Evolutionary conservation across 441 rosid species (phyloP), one percentile per base, ranked within the genome.

Genomic region (Viola pubescens): DNA sequence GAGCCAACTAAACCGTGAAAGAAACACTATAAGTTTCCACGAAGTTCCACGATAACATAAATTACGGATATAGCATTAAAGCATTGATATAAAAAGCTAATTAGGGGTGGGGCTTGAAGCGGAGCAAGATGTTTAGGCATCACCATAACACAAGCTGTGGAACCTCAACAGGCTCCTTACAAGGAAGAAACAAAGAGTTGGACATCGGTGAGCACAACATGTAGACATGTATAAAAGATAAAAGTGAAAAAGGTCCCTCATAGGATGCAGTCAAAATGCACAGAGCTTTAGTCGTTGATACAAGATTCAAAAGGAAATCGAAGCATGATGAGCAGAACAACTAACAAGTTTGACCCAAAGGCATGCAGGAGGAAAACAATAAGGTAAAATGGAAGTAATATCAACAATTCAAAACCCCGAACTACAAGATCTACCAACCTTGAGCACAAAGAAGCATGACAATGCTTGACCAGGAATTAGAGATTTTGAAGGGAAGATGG

Each of bases 391-490:
- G 13, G 39, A 53, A 39, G 9, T 6, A 53, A 19, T 11, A 37
- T 37, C 54, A 10, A 13, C 13, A 39, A 48, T 9, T 47, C 37
- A 14, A 26, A 14, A 57, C 3, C 57, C 48, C 39, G 41, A 9
- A 26, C 63, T 46, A 7, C 39, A 26, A 26, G 34, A 26, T 26
- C 34, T 49, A 49, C 52, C 52, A 47, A 94, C 97, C 99, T 82
- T 87, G 42, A 94, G 87, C 82, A 73, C 77, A 76, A 94, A 85
- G 84, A 82, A 86, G 73, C 85, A 87, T 5, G 98, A 81, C 61
- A 91, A 63, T 64, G 91, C 89, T 78, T 91, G 94, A 69, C 92
- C 96, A 68, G 91, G 71, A 70, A 79, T 72, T 70, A 94, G 61
- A 69, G 19, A 71, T 51, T 80, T 75, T 52, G 87, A 81, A 75